Conservation (phyloP, 192 early-diverging fungal genomes). For the Coemansia sp. region DNA sequence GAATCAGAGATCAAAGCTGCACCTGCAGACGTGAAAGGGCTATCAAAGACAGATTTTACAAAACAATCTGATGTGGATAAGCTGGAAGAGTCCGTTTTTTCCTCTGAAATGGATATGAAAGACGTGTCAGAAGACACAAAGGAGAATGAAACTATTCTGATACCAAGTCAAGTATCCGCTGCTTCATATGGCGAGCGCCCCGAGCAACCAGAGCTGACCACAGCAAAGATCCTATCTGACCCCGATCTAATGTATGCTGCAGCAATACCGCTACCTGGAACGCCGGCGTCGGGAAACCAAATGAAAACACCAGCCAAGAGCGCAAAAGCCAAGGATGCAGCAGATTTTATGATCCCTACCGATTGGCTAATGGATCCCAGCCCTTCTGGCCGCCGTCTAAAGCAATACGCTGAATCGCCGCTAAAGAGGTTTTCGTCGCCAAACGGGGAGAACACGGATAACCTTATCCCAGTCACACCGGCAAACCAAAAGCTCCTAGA, state of each 20-base stretch:
- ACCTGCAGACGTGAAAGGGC: neutral
- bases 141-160: neutral
- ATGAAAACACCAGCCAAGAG: slow-evolving; percentile 15
- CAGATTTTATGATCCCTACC: slow-evolving; percentile 48
- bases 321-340: neutral
- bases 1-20: slow-evolving; percentile 24
- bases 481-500: slow-evolving; percentile 50
- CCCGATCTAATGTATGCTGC: slow-evolving; percentile 47
- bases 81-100: neutral
- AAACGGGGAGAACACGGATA: neutral
- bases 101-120: neutral
- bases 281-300: slow-evolving; percentile 27
- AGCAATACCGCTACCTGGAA: slow-evolving; percentile 44
- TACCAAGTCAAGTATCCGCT: neutral
- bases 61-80: no score
- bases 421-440: slow-evolving; percentile 16
- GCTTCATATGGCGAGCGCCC: neutral
- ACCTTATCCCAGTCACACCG: slow-evolving; percentile 47
- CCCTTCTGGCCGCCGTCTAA: slow-evolving; percentile 12
- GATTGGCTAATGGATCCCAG: slow-evolving; percentile 52
- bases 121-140: neutral
- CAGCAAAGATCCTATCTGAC: slow-evolving; percentile 44
- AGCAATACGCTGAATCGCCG: slow-evolving; percentile 17
- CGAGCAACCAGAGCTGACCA: slow-evolving; percentile 26
- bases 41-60: neutral